These are phyloP conservation scores for Starmerella bombi DNA, from an alignment of 805 yeast species.

Conservation along the genomic window DNA sequence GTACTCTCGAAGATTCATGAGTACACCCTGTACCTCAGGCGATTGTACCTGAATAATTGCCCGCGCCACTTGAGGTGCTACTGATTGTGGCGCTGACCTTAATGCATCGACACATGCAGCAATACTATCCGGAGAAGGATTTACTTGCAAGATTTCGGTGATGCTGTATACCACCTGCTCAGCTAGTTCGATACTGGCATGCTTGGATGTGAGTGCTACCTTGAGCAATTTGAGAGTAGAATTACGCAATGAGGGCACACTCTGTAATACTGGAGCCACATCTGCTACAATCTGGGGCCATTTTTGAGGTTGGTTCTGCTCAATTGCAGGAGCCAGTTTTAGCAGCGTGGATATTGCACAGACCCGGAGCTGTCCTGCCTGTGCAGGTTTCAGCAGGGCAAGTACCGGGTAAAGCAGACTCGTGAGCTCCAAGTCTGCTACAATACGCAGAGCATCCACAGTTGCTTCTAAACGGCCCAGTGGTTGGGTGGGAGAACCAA, in stretches of 20 bases:
- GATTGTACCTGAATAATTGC: conserved; percentile 1
- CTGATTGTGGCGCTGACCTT: background rate
- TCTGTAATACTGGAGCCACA: background rate
- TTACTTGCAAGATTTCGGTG: conserved; percentile 1
- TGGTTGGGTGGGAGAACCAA: too few species aligned
- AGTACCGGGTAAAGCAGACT: background rate
- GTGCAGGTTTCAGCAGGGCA: background rate
- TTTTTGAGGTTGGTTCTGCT: background rate
- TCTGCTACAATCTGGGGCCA: background rate
- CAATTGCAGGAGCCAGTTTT: background rate
- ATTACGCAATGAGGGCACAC: background rate
- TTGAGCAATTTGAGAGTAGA: background rate
- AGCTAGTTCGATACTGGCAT: background rate
- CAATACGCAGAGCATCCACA: too few species aligned
- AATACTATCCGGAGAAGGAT: background rate
- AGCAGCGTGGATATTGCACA: background rate
- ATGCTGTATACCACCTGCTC: background rate
- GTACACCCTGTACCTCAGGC: too few species aligned
- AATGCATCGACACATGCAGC: background rate
- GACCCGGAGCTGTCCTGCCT: background rate
- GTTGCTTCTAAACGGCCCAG: too few species aligned
- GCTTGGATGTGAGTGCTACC: background rate
- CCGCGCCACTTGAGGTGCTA: background rate
- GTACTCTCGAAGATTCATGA: too few species aligned
- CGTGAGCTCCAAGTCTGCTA: background rate